Percentiles rank a stretch among this genome's conserved stretches.
Conservation (phyloP, 306 rosid genomes). For the Sophora flavescens region DNA sequence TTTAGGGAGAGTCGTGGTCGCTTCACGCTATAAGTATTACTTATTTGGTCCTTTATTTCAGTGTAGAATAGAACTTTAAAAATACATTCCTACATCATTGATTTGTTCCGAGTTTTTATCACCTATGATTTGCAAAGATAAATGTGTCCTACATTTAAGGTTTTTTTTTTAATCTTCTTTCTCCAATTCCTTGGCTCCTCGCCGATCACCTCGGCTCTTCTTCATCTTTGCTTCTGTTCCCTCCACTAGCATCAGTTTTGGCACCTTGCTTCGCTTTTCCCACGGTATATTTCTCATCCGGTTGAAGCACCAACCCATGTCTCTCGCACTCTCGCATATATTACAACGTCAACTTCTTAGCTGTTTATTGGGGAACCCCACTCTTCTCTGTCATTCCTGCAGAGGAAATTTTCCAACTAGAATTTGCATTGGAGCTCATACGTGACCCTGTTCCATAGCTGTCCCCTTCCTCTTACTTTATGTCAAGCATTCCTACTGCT, state of each 20-base stretch:
- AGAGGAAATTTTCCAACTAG: background rate
- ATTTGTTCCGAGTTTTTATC: no score
- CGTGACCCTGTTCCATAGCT: background rate
- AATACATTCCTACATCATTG: no score
- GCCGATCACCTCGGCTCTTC: background rate
- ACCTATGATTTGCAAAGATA: no score
- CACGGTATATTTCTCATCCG: background rate
- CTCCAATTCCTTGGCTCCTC: background rate
- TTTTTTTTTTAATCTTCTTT: background rate
- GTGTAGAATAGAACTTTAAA: background rate
- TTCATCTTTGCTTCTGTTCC: background rate
- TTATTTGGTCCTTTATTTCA: constrained; percentile 10
- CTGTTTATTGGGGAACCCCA: background rate
- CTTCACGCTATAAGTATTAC: constrained; percentile 82
- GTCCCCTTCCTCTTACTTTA: background rate
- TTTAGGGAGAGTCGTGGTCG: constrained; percentile 89
- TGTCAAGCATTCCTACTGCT: background rate
- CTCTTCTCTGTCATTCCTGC: background rate
- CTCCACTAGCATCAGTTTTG: background rate
- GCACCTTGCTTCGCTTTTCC: background rate
- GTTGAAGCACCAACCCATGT: background rate
- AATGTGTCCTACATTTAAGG: no score
- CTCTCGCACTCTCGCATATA: background rate
- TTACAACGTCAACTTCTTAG: background rate
- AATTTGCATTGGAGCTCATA: background rate